A percentile compares a stretch with the other conserved stretches of the same genome.
These are phyloP conservation scores for Cryphonectria naterciae DNA, from an alignment of 2,329 filamentous ascomycete genomes.

Conservation along the genomic window DNA sequence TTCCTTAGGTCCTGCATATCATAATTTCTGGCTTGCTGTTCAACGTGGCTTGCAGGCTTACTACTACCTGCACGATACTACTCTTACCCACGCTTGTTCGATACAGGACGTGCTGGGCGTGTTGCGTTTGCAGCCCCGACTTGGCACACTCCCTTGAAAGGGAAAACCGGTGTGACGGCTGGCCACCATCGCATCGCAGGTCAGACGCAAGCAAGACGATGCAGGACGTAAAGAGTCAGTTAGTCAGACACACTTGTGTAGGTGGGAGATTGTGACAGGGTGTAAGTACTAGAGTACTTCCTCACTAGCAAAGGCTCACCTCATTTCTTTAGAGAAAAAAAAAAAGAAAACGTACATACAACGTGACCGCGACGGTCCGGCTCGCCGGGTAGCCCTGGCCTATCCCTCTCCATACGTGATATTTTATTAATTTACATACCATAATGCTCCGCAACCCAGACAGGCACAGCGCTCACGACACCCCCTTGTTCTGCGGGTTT, in stretches of 20 bases:
- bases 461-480: neutral
- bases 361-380: neutral
- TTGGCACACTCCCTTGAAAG: neutral
- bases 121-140: neutral
- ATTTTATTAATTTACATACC: neutral
- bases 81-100: neutral
- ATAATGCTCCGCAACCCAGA: neutral
- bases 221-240: no score
- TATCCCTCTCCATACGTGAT: neutral
- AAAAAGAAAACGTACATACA: neutral
- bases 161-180: neutral
- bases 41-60: neutral
- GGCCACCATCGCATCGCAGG: no score
- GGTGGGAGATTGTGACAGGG: no score
- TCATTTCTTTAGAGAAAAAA: neutral
- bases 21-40: neutral
- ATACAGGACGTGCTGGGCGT: no score
- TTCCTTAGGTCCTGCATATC: neutral
- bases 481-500: neutral
- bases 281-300: no score
- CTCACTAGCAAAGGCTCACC: neutral
- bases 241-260: no score
- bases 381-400: slow-evolving; percentile 3
- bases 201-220: neutral
- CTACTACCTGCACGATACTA: neutral